Percentiles rank a stretch among this genome's conserved stretches.
Evolutionary conservation across 2,329 filamentous ascomycete genomes (phyloP).

Genomic region (Hypoxylon sp.): DNA sequence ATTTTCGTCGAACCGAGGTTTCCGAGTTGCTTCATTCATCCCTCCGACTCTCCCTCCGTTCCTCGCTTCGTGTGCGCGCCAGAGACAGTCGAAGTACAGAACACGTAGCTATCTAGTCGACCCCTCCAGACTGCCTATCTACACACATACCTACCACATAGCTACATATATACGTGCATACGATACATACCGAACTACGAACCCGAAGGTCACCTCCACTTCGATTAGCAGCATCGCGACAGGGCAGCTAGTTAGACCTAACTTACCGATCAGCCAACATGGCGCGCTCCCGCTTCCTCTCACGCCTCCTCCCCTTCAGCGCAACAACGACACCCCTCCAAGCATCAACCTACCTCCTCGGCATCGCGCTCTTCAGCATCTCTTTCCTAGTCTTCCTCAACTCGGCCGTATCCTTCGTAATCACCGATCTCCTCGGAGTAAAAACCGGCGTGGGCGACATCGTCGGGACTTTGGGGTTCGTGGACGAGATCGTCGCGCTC

Average conservation of each 20-base stretch:
- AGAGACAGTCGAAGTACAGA: too few relatives aligned
- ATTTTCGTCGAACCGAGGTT: too few relatives aligned
- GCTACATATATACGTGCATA: too few relatives aligned
- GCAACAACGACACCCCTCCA: constrained; percentile 67
- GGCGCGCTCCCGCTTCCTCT: constrained; percentile 30
- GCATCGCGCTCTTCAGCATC: constrained; percentile 86
- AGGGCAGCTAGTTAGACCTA: too few relatives aligned
- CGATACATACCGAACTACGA: too few relatives aligned
- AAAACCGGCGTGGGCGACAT: constrained; percentile 78
- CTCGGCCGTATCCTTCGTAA: constrained; percentile 82
- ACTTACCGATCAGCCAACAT: too few relatives aligned
- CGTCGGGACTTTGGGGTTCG: constrained; percentile 85
- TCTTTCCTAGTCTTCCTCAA: constrained; percentile 91
- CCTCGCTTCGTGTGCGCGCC: constrained; percentile 1
- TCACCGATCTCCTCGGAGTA: constrained; percentile 81
- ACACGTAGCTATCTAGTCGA: too few relatives aligned
- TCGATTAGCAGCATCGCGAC: too few relatives aligned
- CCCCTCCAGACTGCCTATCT: constrained; percentile 16
- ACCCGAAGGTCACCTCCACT: too few relatives aligned
- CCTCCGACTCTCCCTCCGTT: too few relatives aligned
- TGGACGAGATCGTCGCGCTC: constrained; percentile 82
- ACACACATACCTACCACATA: too few relatives aligned
- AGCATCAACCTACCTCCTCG: constrained; percentile 79
- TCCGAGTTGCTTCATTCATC: too few relatives aligned
- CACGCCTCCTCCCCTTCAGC: constrained; percentile 65